Percentiles rank a stretch among this genome's conserved stretches.
Evolutionary conservation across 1,284 basidiomycete species (phyloP).

Genomic region (Takashimella koratensis): DNA sequence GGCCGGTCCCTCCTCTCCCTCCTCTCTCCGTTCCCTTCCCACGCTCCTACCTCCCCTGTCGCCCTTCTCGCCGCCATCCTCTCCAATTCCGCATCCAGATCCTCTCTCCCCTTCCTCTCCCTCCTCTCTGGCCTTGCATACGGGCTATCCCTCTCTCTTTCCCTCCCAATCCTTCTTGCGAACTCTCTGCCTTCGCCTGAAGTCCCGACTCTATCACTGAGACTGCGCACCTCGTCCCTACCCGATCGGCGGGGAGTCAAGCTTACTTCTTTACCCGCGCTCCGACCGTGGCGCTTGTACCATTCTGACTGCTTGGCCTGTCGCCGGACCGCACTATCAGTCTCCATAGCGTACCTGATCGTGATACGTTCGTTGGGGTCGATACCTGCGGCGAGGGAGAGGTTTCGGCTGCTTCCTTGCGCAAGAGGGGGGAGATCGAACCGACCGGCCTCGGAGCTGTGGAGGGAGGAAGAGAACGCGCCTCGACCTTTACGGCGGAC

Average conservation of each 20-base stretch:
- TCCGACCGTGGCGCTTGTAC: constrained; percentile 37
- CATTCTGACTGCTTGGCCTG: constrained; percentile 35
- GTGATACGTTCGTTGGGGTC: constrained; percentile 39
- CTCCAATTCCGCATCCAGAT: constrained; percentile 43
- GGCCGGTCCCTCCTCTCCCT: constrained; percentile 11
- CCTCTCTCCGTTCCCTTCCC: constrained; percentile 1
- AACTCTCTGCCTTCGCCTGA: constrained; percentile 34
- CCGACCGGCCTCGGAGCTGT: constrained; percentile 2
- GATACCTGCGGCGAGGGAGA: constrained; percentile 28
- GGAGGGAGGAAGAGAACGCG: constrained; percentile 17
- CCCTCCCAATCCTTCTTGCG: constrained; percentile 30
- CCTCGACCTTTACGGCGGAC: constrained; percentile 33
- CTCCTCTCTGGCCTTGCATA: constrained; percentile 13
- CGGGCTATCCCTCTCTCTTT: constrained; percentile 15
- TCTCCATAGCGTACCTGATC: constrained; percentile 33
- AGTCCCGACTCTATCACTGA: constrained; percentile 16
- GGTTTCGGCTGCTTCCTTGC: not conserved
- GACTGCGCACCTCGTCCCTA: constrained; percentile 9
- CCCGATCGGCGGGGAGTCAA: constrained; percentile 4
- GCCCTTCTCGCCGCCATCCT: constrained; percentile 19
- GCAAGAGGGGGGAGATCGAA: constrained; percentile 18
- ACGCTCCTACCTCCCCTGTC: constrained; percentile 11
- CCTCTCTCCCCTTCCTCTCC: constrained; percentile 23
- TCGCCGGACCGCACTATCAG: constrained; percentile 23
- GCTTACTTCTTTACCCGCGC: constrained; percentile 37